phyloP scores from a whole-genome alignment of 208 protist species.

The Trypanosoma lewisi region DNA sequence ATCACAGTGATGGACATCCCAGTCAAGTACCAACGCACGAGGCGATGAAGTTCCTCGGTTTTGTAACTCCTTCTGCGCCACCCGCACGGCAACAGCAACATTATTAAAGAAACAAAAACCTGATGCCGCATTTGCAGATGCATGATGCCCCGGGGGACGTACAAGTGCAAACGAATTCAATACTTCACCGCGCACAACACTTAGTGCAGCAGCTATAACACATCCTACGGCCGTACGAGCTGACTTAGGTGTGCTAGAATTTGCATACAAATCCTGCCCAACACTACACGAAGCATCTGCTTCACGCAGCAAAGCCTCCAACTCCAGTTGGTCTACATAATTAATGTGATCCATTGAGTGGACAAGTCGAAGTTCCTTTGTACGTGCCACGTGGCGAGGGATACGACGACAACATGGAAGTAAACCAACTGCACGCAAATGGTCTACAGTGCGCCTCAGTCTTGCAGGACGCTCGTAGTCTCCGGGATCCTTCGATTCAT shows the following conservation, averaged over 20 bases:
- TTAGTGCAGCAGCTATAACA: conserved; percentile 57
- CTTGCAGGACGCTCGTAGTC: conserved; percentile 80
- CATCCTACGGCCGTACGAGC: conserved; percentile 71
- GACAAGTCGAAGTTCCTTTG: conserved; percentile 70
- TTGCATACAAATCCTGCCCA: conserved; percentile 80
- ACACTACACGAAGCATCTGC: conserved; percentile 26
- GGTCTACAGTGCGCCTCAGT: conserved; percentile 54
- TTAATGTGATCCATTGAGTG: conserved; percentile 72
- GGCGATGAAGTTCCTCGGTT: conserved; percentile 13
- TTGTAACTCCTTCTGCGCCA: conserved; percentile 55
- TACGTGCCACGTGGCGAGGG: conserved; percentile 40
- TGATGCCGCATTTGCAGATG: conserved; percentile 37
- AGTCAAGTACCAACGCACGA: conserved; percentile 92
- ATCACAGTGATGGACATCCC: conserved; percentile 96
- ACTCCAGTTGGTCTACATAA: conserved; percentile 71
- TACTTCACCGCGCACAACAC: conserved; percentile 51
- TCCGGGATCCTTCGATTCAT: conserved; percentile 43
- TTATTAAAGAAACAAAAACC: conserved; percentile 94
- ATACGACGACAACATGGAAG: conserved; percentile 48
- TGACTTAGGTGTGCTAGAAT: conserved; percentile 52
- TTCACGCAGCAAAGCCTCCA: conserved; percentile 27
- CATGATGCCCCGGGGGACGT: conserved; percentile 90
- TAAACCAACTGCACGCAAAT: conserved; percentile 61
- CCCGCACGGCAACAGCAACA: conserved; percentile 84
- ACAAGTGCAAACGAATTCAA: conserved; percentile 86